Evolutionary conservation across 2,329 filamentous ascomycete genomes (phyloP).

Genomic region (Trichoderma brevicompactum): DNA sequence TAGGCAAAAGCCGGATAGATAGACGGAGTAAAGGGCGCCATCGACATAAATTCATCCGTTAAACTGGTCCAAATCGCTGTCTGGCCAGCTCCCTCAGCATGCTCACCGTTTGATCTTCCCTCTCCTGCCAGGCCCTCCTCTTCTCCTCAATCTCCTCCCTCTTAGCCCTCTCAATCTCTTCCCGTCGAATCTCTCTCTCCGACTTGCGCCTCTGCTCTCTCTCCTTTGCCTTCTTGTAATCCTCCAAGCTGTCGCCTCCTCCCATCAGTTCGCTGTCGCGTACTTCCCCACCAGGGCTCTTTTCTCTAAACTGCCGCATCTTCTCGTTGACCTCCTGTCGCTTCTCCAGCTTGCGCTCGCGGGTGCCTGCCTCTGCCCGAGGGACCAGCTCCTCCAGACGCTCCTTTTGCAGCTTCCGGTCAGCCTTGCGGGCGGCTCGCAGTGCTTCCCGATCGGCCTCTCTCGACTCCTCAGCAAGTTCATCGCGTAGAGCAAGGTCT

Average conservation of each 20-base stretch:
- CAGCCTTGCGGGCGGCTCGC: slow-evolving; percentile 63
- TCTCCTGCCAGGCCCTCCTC: slow-evolving; percentile 68
- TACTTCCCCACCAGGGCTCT: slow-evolving; percentile 61
- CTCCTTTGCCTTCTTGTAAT: slow-evolving; percentile 70
- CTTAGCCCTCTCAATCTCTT: slow-evolving; percentile 77
- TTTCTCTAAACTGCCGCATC: slow-evolving; percentile 73
- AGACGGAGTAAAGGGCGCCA: neutral
- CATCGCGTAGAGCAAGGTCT: slow-evolving; percentile 69
- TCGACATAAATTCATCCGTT: neutral
- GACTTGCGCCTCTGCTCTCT: slow-evolving; percentile 74
- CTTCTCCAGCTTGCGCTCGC: slow-evolving; percentile 87
- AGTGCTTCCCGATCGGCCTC: slow-evolving; percentile 58
- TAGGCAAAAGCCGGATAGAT: neutral
- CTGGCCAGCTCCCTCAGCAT: slow-evolving; percentile 79
- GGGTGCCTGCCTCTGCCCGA: slow-evolving; percentile 79
- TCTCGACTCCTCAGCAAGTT: slow-evolving; percentile 55
- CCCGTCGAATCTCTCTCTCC: slow-evolving; percentile 79
- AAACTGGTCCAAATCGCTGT: slow-evolving; percentile 69
- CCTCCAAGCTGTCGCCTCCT: slow-evolving; percentile 64
- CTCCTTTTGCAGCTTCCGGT: slow-evolving; percentile 70
- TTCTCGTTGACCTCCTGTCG: slow-evolving; percentile 71
- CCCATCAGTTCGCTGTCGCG: slow-evolving; percentile 75
- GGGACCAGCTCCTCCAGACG: slow-evolving; percentile 80
- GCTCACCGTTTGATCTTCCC: slow-evolving; percentile 83
- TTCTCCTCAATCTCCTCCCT: slow-evolving; percentile 80